Percentiles rank a stretch among this genome's conserved stretches.
Conservation (phyloP, 345 rosid species). For the Salix caprea region DNA sequence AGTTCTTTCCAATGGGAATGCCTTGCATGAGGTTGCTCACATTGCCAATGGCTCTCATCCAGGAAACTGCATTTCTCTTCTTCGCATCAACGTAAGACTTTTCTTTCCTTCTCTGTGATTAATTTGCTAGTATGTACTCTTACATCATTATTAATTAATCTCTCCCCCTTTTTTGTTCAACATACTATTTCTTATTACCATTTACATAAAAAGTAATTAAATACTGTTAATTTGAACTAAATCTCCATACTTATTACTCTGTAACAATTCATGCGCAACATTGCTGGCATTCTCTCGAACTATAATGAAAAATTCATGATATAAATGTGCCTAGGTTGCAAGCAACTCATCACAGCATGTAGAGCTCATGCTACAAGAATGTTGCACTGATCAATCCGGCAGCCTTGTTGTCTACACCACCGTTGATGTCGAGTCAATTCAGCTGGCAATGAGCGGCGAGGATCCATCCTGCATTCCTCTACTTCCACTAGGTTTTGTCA, state of each 20-base stretch:
- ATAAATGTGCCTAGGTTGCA: constrained; percentile 42
- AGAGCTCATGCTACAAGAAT: constrained; percentile 87
- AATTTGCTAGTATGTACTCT: neutral
- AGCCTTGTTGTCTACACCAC: constrained; percentile 74
- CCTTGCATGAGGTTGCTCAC: constrained; percentile 89
- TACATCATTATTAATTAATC: neutral
- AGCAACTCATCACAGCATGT: constrained; percentile 83
- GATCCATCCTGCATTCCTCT: constrained; percentile 75
- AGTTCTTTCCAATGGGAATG: constrained; percentile 73
- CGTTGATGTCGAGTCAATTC: constrained; percentile 63
- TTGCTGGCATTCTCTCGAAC: too few relatives aligned
- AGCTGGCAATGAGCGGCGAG: constrained; percentile 72
- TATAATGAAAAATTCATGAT: too few relatives aligned
- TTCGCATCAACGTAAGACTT: constrained; percentile 67
- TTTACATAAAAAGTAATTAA: neutral
- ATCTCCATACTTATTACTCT: neutral
- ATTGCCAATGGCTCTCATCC: constrained; percentile 93
- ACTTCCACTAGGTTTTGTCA: constrained; percentile 71
- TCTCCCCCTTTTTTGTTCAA: neutral
- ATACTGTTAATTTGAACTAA: neutral
- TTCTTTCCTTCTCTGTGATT: neutral
- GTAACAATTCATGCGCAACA: neutral
- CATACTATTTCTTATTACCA: neutral
- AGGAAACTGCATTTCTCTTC: constrained; percentile 92
- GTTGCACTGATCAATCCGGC: constrained; percentile 76